These are phyloP conservation scores for Haplosporangium sp. DNA, from an alignment of 371 early-diverging fungal species.

Conservation along the genomic window DNA sequence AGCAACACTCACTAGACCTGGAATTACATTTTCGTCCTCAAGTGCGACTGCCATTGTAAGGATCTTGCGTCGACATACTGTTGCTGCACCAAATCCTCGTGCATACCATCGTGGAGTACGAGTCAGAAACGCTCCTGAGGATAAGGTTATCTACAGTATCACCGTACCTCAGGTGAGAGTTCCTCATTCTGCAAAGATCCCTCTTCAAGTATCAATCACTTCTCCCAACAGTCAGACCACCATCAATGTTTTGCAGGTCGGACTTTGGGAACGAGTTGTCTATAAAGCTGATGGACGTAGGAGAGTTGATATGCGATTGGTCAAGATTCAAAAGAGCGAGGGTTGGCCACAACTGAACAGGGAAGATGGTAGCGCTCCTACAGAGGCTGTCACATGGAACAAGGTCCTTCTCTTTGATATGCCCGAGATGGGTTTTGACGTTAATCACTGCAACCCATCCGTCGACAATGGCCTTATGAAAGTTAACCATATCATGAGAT, in stretches of 20 bases:
- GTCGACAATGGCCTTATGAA: conserved; percentile 50
- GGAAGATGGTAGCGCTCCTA: neutral
- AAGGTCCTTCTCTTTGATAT: conserved; percentile 53
- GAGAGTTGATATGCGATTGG: conserved; percentile 44
- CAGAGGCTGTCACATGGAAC: conserved; percentile 40
- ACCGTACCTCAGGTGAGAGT: conserved; percentile 40
- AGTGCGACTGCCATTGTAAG: conserved; percentile 34
- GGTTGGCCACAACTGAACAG: conserved; percentile 33
- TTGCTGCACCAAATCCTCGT: conserved; percentile 14
- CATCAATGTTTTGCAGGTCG: conserved; percentile 35
- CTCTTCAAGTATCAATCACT: conserved; percentile 44
- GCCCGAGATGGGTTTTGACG: conserved; percentile 42
- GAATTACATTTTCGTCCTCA: conserved; percentile 39
- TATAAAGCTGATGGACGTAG: conserved; percentile 44
- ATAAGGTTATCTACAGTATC: conserved; percentile 45
- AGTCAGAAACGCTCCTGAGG: conserved; percentile 17
- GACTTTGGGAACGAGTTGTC: conserved; percentile 46
- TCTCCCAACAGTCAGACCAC: conserved; percentile 17
- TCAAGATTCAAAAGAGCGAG: conserved; percentile 50
- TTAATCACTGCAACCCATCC: conserved; percentile 43
- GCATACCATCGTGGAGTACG: conserved; percentile 34
- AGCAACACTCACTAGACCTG: conserved; percentile 50
- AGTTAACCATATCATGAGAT: conserved; percentile 39
- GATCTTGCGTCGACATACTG: conserved; percentile 37
- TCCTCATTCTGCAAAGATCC: conserved; percentile 41